These are phyloP conservation scores for Nannochloropsis salina DNA, from an alignment of 108 stramenopile genomes.

Conservation along the genomic window DNA sequence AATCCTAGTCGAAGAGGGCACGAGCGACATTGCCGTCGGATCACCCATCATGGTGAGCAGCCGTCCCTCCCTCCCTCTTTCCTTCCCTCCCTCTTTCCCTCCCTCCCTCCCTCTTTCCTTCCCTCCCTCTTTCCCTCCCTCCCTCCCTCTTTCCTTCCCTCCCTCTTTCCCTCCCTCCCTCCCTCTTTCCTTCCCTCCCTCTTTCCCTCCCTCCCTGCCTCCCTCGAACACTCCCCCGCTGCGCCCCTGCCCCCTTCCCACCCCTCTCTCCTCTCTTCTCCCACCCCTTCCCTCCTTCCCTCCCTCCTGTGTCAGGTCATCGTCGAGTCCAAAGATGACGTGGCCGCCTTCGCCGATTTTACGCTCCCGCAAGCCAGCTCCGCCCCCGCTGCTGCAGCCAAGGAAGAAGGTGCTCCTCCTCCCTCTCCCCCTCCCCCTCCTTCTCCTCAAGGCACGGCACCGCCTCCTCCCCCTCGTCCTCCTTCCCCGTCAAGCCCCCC, in stretches of 20 bases:
- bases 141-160: constrained; percentile 5
- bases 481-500: background rate
- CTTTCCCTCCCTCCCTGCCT: background rate
- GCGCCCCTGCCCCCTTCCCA: background rate
- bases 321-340: constrained; percentile 15
- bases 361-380: background rate
- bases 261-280: background rate
- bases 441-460: background rate
- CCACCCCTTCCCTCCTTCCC: background rate
- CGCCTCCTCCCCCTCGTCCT: background rate
- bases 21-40: constrained; percentile 16
- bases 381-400: background rate
- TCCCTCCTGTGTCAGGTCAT: background rate
- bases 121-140: background rate
- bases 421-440: background rate
- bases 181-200: background rate
- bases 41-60: background rate
- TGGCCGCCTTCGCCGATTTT: background rate
- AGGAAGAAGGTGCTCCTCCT: background rate
- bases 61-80: background rate
- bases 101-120: no score
- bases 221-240: background rate
- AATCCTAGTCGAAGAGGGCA: background rate
- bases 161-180: constrained; percentile 5
- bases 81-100: background rate